Evolutionary conservation across 192 early-diverging fungal species (phyloP), one percentile per base, ranked within the genome.

Genomic region (Mortierella hygrophila): DNA sequence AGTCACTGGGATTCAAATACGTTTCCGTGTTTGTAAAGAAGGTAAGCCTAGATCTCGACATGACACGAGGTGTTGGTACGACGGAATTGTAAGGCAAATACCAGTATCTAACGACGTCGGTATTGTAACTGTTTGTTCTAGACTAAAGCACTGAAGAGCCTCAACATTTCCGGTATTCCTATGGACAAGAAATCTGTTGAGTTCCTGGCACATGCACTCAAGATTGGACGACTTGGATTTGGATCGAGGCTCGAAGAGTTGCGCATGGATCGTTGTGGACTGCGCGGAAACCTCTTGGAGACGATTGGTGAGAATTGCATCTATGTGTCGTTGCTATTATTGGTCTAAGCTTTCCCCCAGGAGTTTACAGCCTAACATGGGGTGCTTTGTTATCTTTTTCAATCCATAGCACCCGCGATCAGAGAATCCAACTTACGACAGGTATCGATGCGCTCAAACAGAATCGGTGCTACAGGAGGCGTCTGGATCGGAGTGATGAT

Each of bases 1-100:
- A 91, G n/a, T 88, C 91, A n/a, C 90, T 91, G 54, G 96, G 96
- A 49, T 90, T 96, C 76, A 94, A 94, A 70, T 96, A 95, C 81
- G 82, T 95, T 72, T 90, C 95, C 0, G 91, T 95, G 3, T 94
- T 93, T 73, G 91, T 96, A 32, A 95, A 94, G 77, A 94, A 93
- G 78, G 92, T 89, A 89, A 76, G 77, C 35, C 42, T 41, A 11
- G 8, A 2, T 13, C 29, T 4, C 9, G 2, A 15, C 29, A 29
- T 16, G 26, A 65, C 20, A 23, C 20, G 26, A 41, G 37, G 5
- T 32, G 21, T 16, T 4, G 16, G 15, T 29, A 15, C 37, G 37
- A 65, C 20, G 3, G 49, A 74, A 18, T 70, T 5, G 38, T 29
- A 7, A 52, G 6, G 40, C 6, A 52, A 2, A 26, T 2, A 9